Base-by-base conservation (phyloP, 1,284 basidiomycete species). In the Pterulicium gracile region DNA sequence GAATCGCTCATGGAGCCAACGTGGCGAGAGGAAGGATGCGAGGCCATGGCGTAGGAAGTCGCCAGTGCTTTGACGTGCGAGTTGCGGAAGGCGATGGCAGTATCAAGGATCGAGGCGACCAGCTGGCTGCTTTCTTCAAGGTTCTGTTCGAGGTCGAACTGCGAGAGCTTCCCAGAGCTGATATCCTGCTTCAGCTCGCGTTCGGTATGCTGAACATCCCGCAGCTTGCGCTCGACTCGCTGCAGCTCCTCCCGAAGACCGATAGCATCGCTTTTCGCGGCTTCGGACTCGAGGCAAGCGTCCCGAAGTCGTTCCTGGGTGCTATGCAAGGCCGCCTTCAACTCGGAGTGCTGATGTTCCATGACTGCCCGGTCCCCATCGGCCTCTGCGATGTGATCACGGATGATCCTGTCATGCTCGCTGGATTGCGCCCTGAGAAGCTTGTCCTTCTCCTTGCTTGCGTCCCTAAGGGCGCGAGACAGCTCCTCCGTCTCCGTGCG, bases 331-430 rank as follows among this genome's bases (percentile, higher is more conserved):
- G 70, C 69, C 1, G 77, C 81, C 47, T 77, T 77, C 21, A 89
- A 67, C 51, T 89, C 86, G 35, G 80, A 77, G 59, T 90, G 87
- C 60, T 91, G 85, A 49, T 90, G 81, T 58, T 93, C 89, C 44
- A 94, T 68, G 3, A 94, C 87, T 0, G 89, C 89, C 14, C 90
- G 77, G 62, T 94, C 90, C 0, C 89, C 90, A 56, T 94, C 88
- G 4, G 91, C 88, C 60, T 95, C 91, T 1, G 88, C 88, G 41
- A 88, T 82, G 56, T 90, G 87, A 61, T 94, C 90, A 1, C 89
- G 75, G 58, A 96, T 77, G 44, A 83, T 72, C 14, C 85, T 74
- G 51, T 94, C 90, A 54, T 91, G 86, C 58, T 92, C 88, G 3
- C 72, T 77, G 3, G 84, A 80, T 58, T 91, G 87, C 3, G 70